phyloP scores from a whole-genome alignment of 2,329 filamentous ascomycete genomes.

The Clarireedia paspali region DNA sequence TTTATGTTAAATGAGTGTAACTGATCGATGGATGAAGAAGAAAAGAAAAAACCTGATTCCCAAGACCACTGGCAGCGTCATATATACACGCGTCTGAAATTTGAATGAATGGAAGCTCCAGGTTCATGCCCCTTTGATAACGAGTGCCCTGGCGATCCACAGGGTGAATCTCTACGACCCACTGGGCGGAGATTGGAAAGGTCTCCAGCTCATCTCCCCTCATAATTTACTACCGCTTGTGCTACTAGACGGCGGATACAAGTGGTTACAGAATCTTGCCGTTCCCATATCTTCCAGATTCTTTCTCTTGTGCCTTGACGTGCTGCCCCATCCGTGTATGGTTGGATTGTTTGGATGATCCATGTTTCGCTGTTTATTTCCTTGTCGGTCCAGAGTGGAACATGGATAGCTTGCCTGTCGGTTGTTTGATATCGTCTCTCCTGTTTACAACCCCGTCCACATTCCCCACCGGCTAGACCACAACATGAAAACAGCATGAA shows the following conservation, averaged over 20 bases:
- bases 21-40: slow-evolving; percentile 24
- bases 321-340: not conserved
- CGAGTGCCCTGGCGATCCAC: not conserved
- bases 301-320: not conserved
- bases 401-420: not conserved
- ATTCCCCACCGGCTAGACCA: no score
- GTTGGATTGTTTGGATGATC: not conserved
- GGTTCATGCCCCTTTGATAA: slow-evolving; percentile 4
- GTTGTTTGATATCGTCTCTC: not conserved
- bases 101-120: not conserved
- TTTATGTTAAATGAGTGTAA: slow-evolving; percentile 26
- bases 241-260: no score
- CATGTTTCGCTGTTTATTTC: not conserved
- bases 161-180: slow-evolving; percentile 1
- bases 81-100: slow-evolving; percentile 9
- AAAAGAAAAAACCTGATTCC: slow-evolving; percentile 8
- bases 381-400: not conserved
- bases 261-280: not conserved
- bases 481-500: no score
- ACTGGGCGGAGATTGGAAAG: slow-evolving; percentile 2
- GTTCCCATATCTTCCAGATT: not conserved
- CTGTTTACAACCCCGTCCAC: no score
- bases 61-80: not conserved
- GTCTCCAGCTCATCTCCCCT: not conserved
- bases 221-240: no score